A percentile compares a stretch with the other conserved stretches of the same genome.
Conservation (phyloP, 2,329 filamentous ascomycete genomes). For the Microcyclospora pomicola region DNA sequence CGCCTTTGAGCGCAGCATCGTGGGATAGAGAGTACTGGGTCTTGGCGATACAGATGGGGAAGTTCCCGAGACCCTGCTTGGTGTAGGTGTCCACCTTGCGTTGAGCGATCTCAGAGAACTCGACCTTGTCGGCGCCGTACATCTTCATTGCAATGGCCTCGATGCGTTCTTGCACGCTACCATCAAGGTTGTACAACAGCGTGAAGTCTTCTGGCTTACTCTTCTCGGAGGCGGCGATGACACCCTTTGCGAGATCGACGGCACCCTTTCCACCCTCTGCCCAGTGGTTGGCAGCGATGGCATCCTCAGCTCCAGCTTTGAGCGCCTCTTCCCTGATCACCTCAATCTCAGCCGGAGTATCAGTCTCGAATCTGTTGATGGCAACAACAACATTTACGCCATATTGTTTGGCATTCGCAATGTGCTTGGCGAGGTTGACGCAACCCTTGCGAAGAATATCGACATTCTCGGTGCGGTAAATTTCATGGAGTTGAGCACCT, state of each 20-base stretch:
- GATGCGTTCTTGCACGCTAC: conserved; percentile 74
- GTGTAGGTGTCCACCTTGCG: conserved; percentile 95
- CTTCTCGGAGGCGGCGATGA: conserved; percentile 70
- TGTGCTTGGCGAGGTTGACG: conserved; percentile 90
- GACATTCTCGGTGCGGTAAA: conserved; percentile 88
- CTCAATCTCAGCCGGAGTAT: conserved; percentile 81
- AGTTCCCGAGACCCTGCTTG: conserved; percentile 76
- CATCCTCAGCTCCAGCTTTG: conserved; percentile 83
- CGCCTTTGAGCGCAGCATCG: conserved; percentile 86
- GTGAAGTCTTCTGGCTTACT: conserved; percentile 65
- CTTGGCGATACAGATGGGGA: conserved; percentile 95
- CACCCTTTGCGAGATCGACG: conserved; percentile 72
- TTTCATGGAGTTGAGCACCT: conserved; percentile 68
- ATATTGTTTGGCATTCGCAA: conserved; percentile 75
- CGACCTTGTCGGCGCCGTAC: conserved; percentile 82
- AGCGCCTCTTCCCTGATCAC: conserved; percentile 84
- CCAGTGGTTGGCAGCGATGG: conserved; percentile 92
- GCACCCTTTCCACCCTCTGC: conserved; percentile 87
- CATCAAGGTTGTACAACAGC: conserved; percentile 69
- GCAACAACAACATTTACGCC: conserved; percentile 91
- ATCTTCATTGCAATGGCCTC: conserved; percentile 81
- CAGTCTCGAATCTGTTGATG: conserved; percentile 91
- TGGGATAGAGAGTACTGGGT: conserved; percentile 95
- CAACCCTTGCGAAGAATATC: conserved; percentile 83
- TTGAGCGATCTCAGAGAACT: conserved; percentile 87